Evolutionary conservation across 2,329 filamentous ascomycete genomes (phyloP), one percentile per base, ranked within the genome.

Genomic region (Talaromyces sp.): DNA sequence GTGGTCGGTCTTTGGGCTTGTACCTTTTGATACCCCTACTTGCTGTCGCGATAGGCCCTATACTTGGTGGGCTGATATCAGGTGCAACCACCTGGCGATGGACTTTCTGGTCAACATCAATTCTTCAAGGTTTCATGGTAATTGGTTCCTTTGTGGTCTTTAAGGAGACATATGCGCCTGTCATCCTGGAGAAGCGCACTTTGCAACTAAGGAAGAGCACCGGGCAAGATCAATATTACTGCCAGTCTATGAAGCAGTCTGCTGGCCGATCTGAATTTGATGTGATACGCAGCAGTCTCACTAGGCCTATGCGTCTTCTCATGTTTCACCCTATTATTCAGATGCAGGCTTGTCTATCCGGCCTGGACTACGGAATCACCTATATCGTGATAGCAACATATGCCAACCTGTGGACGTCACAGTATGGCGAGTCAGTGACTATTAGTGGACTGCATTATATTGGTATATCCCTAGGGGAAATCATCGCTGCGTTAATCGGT

Each of bases 51-150:
- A 77, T 88, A 19, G 87, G 86, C 0, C 87, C 87, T 1, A 84
- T 89, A 2, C 81, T 82, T 1, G 86, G 86, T 24, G 86, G 83
- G 2, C 88, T 85, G 71, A 84, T 89, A 19, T 80, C 84, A 1
- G 76, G 86, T 68, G 69, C 70, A 31, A 71, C 72, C 11, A 70
- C 66, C 50, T 69, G 70, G 69, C 24, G 45, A 27, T 48, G 45
- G 45, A 48, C 11, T 27, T 48, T 48, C 45, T 65, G 64, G 64
- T 63, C 64, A 37, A 63, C 64, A 19, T 65, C 64, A 19, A 63
- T 65, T 48, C 60, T 65, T 27, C 64, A 65, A 57, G 64, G 8
- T 11, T 13, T 68, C 1, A 60, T 70, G 59, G 50, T 68, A 10
- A 52, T 62, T 13, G 65, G 35, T 11, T 65, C 63, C 10, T 67